A percentile compares a stretch with the other conserved stretches of the same genome.
Conservation (phyloP, 768 basidiomycete species). For the Trametes villosa region DNA sequence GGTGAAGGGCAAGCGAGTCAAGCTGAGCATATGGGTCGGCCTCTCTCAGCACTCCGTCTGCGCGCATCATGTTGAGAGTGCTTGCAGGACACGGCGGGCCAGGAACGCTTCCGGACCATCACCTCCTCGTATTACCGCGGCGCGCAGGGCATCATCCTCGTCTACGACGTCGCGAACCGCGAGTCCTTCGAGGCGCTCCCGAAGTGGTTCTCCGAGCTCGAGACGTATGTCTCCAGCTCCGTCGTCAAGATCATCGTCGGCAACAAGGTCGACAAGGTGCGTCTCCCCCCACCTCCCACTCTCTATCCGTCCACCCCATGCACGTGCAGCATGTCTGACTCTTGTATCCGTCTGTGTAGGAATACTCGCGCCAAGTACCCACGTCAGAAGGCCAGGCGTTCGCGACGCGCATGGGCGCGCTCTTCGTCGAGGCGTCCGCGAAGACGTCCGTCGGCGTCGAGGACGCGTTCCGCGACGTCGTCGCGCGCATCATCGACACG, state of each 20-base stretch:
- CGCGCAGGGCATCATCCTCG: slow-evolving; percentile 83
- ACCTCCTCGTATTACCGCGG: slow-evolving; percentile 95
- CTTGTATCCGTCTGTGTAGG: slow-evolving; percentile 49
- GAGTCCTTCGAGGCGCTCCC: slow-evolving; percentile 95
- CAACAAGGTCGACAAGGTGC: slow-evolving; percentile 90
- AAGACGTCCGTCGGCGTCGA: slow-evolving; percentile 87
- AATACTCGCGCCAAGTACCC: slow-evolving; percentile 87
- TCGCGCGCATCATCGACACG: slow-evolving; percentile 80
- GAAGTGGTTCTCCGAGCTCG: slow-evolving; percentile 90
- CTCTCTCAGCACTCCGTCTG: background rate
- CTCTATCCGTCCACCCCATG: background rate
- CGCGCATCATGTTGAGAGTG: background rate
- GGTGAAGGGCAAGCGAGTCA: slow-evolving; percentile 80
- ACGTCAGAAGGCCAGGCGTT: slow-evolving; percentile 79
- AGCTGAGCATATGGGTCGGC: slow-evolving; percentile 95
- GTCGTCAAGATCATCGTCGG: slow-evolving; percentile 96
- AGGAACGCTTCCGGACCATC: slow-evolving; percentile 95
- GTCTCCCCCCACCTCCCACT: slow-evolving; percentile 5
- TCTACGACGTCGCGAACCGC: slow-evolving; percentile 93
- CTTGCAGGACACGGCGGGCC: slow-evolving; percentile 90
- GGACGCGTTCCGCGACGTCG: slow-evolving; percentile 78
- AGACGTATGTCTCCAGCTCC: slow-evolving; percentile 85
- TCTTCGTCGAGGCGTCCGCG: slow-evolving; percentile 92
- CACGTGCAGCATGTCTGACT: background rate
- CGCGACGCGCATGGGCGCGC: slow-evolving; percentile 77